Evolutionary conservation across 345 rosid genomes (phyloP).

Genomic region (Carallia brachiata): DNA sequence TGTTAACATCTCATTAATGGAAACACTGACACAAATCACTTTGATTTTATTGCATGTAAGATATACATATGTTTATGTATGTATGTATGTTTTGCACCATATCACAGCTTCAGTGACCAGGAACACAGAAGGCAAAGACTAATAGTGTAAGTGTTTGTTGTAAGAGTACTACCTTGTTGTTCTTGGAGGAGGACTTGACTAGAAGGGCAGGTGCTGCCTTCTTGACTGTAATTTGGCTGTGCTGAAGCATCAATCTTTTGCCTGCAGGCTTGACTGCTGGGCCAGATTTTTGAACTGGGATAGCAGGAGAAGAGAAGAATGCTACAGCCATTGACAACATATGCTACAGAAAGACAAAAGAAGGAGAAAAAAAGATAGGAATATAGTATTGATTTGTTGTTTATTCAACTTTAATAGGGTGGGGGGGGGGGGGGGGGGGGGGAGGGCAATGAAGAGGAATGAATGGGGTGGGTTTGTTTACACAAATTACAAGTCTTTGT

Average conservation of each 20-base stretch:
- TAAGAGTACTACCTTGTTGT: slow-evolving; percentile 44
- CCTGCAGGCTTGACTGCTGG: slow-evolving; percentile 26
- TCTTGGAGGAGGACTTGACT: slow-evolving; percentile 58
- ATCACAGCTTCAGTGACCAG: not conserved
- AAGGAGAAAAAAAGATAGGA: not conserved
- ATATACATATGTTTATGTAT: too few species aligned
- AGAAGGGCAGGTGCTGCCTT: slow-evolving; percentile 22
- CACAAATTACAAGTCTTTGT: too few species aligned
- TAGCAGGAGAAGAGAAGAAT: slow-evolving; percentile 38
- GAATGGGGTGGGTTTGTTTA: not conserved
- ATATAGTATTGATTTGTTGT: not conserved
- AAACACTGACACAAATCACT: too few species aligned
- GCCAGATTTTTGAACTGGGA: slow-evolving; percentile 30
- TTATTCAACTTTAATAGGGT: not conserved
- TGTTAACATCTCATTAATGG: too few species aligned
- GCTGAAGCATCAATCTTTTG: slow-evolving; percentile 39
- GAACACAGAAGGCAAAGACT: not conserved
- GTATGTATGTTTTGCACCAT: not conserved
- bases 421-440: not conserved
- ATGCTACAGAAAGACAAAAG: not conserved
- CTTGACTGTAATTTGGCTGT: slow-evolving; percentile 37
- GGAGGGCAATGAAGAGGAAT: too few species aligned
- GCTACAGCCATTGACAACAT: slow-evolving; percentile 47
- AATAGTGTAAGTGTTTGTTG: not conserved
- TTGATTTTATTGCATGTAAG: too few species aligned